phyloP scores from a whole-genome alignment of 2,329 filamentous ascomycete genomes.

The Diaporthe ampelina region DNA sequence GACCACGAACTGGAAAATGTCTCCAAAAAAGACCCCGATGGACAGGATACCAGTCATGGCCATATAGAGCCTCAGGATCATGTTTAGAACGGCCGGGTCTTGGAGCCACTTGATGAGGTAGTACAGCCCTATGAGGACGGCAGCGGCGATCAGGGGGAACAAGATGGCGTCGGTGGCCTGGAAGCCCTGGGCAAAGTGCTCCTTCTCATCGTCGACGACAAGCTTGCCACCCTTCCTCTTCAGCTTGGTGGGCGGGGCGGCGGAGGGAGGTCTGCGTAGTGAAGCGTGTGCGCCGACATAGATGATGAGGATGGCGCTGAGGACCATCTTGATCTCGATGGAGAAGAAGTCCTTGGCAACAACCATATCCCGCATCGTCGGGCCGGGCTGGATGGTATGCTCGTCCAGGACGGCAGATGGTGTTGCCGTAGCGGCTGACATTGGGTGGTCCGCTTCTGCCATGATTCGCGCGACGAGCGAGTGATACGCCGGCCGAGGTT shows the following conservation, averaged over 20 bases:
- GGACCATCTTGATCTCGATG: conserved; percentile 63
- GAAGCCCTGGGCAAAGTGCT: conserved; percentile 72
- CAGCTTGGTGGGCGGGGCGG: conserved; percentile 68
- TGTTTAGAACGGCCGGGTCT: conserved; percentile 85
- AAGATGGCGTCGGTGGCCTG: conserved; percentile 85
- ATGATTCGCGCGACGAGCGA: conserved; percentile 12
- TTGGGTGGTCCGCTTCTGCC: conserved; percentile 24
- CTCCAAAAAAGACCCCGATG: conserved; percentile 80
- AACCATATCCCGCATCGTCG: conserved; percentile 34
- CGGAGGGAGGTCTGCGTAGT: conserved; percentile 85
- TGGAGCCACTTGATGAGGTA: conserved; percentile 90
- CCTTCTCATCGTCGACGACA: conserved; percentile 63
- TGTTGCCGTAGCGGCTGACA: conserved; percentile 7
- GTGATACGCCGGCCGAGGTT: background rate
- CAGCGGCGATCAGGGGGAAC: conserved; percentile 83
- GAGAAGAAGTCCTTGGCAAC: conserved; percentile 54
- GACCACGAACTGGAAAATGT: conserved; percentile 73
- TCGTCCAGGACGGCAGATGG: conserved; percentile 26
- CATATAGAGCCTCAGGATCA: conserved; percentile 87
- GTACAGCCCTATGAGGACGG: conserved; percentile 81
- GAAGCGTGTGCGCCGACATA: conserved; percentile 89
- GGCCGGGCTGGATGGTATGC: conserved; percentile 15
- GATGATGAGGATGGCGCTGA: conserved; percentile 85
- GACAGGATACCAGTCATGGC: conserved; percentile 84
- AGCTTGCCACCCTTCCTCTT: conserved; percentile 50